A percentile compares a stretch with the other conserved stretches of the same genome.
Evolutionary conservation across 306 rosid species (phyloP).

Genomic region (Trichosanthes truncata): DNA sequence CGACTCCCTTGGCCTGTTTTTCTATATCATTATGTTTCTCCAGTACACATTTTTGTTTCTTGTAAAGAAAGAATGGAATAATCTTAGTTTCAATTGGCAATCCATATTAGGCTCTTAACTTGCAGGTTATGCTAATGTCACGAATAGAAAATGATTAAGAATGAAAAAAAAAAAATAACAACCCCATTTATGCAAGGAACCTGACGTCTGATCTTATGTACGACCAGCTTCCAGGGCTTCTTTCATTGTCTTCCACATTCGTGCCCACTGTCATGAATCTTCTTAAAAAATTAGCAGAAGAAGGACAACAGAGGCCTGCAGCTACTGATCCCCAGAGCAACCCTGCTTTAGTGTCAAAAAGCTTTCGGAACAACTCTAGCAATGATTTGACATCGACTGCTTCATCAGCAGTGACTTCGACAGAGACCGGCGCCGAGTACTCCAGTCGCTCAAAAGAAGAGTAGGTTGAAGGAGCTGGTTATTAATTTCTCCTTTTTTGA

Average conservation of each 20-base stretch:
- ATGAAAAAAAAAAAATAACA: not conserved
- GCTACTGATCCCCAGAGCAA: conserved; percentile 40
- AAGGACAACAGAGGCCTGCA: conserved; percentile 35
- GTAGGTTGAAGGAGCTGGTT: conserved; percentile 17
- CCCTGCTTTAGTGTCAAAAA: conserved; percentile 20
- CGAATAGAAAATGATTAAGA: not conserved
- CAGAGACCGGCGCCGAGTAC: conserved; percentile 26
- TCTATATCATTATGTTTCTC: not conserved
- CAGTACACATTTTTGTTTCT: not conserved
- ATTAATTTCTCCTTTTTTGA: conserved; percentile 16
- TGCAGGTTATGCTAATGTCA: not conserved
- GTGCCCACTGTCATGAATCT: conserved; percentile 77
- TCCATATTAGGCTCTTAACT: not conserved
- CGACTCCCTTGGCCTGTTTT: not conserved
- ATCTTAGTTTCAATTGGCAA: not conserved
- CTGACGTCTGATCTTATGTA: conserved; percentile 7
- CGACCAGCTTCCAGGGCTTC: conserved; percentile 78
- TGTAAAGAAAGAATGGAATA: not conserved
- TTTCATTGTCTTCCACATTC: conserved; percentile 66
- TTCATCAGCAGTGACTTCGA: conserved; percentile 50
- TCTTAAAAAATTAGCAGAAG: conserved; percentile 70
- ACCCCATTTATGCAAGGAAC: not conserved
- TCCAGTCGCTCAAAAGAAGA: conserved; percentile 42
- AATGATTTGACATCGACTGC: conserved; percentile 36
- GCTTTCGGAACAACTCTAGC: conserved; percentile 23